Percentiles rank a stretch among this genome's conserved stretches.
Conservation (phyloP, 768 basidiomycete genomes). For the Lyophyllum atratum region DNA sequence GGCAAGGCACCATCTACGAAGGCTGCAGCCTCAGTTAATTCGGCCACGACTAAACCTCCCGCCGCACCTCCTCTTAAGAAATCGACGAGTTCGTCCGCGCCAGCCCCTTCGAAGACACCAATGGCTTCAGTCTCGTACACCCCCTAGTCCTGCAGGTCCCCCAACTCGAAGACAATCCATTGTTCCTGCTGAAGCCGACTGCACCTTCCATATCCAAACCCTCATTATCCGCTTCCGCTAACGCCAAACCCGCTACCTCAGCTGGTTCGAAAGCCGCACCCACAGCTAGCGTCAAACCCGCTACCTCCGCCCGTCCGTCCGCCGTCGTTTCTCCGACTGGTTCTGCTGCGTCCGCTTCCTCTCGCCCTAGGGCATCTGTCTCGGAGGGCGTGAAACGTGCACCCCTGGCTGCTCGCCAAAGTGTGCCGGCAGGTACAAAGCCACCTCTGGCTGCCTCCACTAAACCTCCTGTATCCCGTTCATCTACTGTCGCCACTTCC, state of each 20-base stretch:
- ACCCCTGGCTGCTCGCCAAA: constrained; percentile 42
- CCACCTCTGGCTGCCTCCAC: constrained; percentile 32
- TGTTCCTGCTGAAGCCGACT: constrained; percentile 38
- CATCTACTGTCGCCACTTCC: constrained; percentile 28
- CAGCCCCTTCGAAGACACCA: constrained; percentile 40
- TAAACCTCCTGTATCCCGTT: constrained; percentile 31
- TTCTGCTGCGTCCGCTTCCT: constrained; percentile 45
- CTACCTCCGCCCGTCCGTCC: constrained; percentile 40
- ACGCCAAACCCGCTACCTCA: constrained; percentile 37
- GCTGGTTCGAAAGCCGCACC: constrained; percentile 21
- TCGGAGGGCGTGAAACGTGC: constrained; percentile 65
- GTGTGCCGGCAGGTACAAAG: constrained; percentile 36
- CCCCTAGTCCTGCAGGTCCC: constrained; percentile 34
- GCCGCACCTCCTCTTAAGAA: constrained; percentile 33
- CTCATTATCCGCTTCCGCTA: constrained; percentile 41
- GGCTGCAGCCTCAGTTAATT: constrained; percentile 25
- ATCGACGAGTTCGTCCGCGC: constrained; percentile 38
- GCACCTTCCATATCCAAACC: constrained; percentile 34
- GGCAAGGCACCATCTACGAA: constrained; percentile 46
- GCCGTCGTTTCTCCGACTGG: constrained; percentile 60
- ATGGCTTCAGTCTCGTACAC: constrained; percentile 32
- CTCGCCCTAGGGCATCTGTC: constrained; percentile 66
- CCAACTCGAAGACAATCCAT: constrained; percentile 46
- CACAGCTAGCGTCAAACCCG: constrained; percentile 31
- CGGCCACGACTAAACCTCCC: constrained; percentile 15